Percentiles rank a stretch among this genome's conserved stretches.
Conservation (phyloP, 768 basidiomycete genomes). For the Leccinum broughii region DNA sequence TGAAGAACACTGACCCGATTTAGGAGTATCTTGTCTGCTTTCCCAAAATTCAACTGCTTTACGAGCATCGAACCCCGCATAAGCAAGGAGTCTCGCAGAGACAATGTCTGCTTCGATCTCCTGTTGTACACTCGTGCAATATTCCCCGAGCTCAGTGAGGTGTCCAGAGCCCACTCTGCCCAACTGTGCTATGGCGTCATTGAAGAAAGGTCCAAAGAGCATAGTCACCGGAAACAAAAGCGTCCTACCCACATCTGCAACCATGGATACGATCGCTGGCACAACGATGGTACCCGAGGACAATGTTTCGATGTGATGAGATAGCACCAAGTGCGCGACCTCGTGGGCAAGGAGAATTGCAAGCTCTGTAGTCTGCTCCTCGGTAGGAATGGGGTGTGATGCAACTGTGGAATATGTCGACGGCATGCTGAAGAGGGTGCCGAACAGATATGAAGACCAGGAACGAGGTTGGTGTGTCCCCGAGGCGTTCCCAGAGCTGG, state of each 20-base stretch:
- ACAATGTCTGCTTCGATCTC: slow-evolving; percentile 94
- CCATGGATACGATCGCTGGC: slow-evolving; percentile 75
- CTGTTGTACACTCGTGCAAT: slow-evolving; percentile 78
- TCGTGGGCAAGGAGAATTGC: slow-evolving; percentile 94
- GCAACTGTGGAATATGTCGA: slow-evolving; percentile 30
- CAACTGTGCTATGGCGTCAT: slow-evolving; percentile 85
- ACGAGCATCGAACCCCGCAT: slow-evolving; percentile 89
- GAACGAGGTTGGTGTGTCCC: slow-evolving; percentile 31
- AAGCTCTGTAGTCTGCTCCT: slow-evolving; percentile 83
- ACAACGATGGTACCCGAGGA: slow-evolving; percentile 81
- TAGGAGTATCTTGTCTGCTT: slow-evolving; percentile 39
- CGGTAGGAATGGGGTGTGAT: slow-evolving; percentile 58
- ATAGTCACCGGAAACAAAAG: slow-evolving; percentile 87
- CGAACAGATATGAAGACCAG: slow-evolving; percentile 51
- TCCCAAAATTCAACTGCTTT: slow-evolving; percentile 86
- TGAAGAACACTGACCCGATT: slow-evolving; percentile 24
- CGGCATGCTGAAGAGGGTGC: slow-evolving; percentile 39
- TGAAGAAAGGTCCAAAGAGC: slow-evolving; percentile 92
- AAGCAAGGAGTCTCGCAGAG: slow-evolving; percentile 83
- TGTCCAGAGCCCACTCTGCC: slow-evolving; percentile 78
- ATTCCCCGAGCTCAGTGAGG: slow-evolving; percentile 66
- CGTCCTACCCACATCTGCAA: slow-evolving; percentile 74
- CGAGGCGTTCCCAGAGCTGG: slow-evolving; percentile 28
- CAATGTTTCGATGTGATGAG: slow-evolving; percentile 91
- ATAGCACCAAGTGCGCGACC: slow-evolving; percentile 85